These are phyloP conservation scores for Candida silvicultrix DNA, from an alignment of 805 yeast species.

Conservation along the genomic window DNA sequence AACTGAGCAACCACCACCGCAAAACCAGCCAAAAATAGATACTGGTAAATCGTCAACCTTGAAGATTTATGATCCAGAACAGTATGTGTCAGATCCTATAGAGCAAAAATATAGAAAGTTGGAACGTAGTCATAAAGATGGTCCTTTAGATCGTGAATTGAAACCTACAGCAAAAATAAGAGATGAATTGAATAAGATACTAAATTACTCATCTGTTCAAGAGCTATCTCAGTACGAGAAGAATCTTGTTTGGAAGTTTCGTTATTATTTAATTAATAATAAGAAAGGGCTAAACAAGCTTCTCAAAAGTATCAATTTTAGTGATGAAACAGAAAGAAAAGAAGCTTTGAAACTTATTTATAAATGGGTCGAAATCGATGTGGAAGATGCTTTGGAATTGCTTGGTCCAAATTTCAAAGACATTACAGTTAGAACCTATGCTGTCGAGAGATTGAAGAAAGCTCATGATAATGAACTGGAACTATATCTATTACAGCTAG, in stretches of 20 bases:
- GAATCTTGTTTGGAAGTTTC: conserved; percentile 83
- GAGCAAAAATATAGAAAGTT: conserved; percentile 81
- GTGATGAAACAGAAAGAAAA: conserved; percentile 69
- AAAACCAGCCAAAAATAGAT: conserved; percentile 21
- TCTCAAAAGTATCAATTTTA: conserved; percentile 84
- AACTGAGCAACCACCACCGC: conserved; percentile 36
- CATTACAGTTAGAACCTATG: conserved; percentile 72
- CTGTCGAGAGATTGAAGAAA: conserved; percentile 72
- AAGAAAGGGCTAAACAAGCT: conserved; percentile 72
- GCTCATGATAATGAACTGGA: conserved; percentile 80
- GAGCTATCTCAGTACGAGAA: conserved; percentile 77
- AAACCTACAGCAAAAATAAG: conserved; percentile 84
- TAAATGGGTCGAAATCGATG: conserved; percentile 67
- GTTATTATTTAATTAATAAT: conserved; percentile 72
- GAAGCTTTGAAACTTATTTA: conserved; percentile 74
- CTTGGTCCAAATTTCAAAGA: conserved; percentile 75
- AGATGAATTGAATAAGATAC: conserved; percentile 62
- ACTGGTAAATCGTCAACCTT: conserved; percentile 27
- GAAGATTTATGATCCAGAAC: conserved; percentile 65
- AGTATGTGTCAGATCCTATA: conserved; percentile 66
- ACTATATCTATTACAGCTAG: conserved; percentile 79
- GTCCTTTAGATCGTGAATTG: conserved; percentile 73
- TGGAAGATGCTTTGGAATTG: conserved; percentile 82
- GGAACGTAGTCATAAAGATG: conserved; percentile 75
- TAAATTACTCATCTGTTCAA: conserved; percentile 78